phyloP scores from a whole-genome alignment of 768 basidiomycete species.

The Lentinus tigrinus region DNA sequence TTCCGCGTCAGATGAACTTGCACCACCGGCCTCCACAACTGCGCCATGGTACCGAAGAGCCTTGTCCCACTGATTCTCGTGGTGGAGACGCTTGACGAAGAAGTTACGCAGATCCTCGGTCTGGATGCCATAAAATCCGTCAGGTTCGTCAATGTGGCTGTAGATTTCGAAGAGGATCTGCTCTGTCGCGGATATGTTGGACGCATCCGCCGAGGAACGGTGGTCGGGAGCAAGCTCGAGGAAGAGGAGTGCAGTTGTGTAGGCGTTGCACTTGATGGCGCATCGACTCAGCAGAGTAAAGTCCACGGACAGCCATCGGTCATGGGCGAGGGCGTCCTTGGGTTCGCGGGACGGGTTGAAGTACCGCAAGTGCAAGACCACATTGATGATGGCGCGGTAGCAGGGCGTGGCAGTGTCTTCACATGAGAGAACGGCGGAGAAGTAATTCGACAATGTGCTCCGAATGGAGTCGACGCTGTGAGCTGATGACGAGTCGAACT shows the following conservation, averaged over 20 bases:
- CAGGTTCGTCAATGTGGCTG: constrained; percentile 93
- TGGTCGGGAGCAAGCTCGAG: constrained; percentile 75
- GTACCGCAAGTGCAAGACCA: constrained; percentile 77
- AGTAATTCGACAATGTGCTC: constrained; percentile 47
- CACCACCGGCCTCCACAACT: constrained; percentile 60
- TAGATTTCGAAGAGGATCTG: constrained; percentile 89
- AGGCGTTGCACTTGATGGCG: constrained; percentile 77
- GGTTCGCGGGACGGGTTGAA: constrained; percentile 42
- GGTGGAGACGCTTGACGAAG: constrained; percentile 82
- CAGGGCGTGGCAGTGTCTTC: constrained; percentile 39
- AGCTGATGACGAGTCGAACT: constrained; percentile 17
- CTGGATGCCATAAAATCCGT: constrained; percentile 95
- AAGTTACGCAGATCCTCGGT: constrained; percentile 75
- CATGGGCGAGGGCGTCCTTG: constrained; percentile 49
- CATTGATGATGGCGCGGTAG: constrained; percentile 63
- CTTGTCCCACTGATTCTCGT: constrained; percentile 90
- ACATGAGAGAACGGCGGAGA: constrained; percentile 51
- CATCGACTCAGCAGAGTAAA: constrained; percentile 67
- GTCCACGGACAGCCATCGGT: constrained; percentile 83
- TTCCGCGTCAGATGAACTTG: constrained; percentile 43
- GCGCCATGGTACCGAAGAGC: constrained; percentile 92
- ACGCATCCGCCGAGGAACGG: constrained; percentile 23
- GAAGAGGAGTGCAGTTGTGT: constrained; percentile 88
- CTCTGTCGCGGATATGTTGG: constrained; percentile 45
- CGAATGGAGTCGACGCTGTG: constrained; percentile 27